Evolutionary conservation across 352 stramenopile genomes (phyloP).

Genomic region (Thalassiosira tumida): DNA sequence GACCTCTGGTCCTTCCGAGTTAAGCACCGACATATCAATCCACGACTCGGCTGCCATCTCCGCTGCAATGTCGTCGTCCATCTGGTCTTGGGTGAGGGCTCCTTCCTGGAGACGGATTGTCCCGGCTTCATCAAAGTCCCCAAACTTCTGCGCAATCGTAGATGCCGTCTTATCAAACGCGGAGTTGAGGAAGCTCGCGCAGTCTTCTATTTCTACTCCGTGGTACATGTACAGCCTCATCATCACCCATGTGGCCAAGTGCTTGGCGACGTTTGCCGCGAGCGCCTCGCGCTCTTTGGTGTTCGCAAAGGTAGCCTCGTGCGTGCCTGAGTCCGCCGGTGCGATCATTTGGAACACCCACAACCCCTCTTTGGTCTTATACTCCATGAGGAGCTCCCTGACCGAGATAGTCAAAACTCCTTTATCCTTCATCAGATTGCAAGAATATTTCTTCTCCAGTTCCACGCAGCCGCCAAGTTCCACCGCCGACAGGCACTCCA

Average conservation of each 20-base stretch:
- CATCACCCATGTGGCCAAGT: background rate
- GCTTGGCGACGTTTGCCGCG: background rate
- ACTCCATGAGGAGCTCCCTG: background rate
- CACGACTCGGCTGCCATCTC: background rate
- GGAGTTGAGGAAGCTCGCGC: background rate
- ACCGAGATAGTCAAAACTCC: background rate
- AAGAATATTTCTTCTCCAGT: background rate
- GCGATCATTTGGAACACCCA: background rate
- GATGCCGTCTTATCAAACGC: background rate
- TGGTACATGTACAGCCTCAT: background rate
- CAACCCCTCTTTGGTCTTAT: background rate
- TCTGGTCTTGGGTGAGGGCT: background rate
- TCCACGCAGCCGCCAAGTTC: background rate
- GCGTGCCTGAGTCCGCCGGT: background rate
- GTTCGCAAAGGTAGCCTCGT: too few species aligned
- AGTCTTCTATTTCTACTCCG: background rate
- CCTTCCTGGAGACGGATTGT: background rate
- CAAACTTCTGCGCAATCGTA: background rate
- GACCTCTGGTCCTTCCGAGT: background rate
- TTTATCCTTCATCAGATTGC: background rate
- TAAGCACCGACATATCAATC: slow-evolving; percentile 2
- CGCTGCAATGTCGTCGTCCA: background rate
- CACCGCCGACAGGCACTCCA: background rate
- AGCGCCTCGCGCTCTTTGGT: background rate
- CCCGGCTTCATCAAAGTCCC: background rate